These are phyloP conservation scores for Pseudopyricularia javanii DNA, from an alignment of 2,329 filamentous ascomycete genomes.

Conservation along the genomic window DNA sequence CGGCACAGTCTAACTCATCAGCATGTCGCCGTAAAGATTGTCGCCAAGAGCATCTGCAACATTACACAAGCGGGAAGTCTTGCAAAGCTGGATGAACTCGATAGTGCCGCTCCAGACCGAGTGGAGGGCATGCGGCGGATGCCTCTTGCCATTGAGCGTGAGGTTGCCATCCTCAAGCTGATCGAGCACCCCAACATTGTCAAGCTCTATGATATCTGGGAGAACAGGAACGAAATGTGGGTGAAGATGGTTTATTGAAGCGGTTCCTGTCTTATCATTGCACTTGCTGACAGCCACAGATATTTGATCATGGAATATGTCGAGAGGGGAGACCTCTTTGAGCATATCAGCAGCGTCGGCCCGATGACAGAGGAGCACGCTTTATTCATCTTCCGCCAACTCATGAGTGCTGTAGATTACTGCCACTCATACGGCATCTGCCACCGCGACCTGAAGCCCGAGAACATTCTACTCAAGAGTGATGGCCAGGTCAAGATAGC, in stretches of 20 bases:
- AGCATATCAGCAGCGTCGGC: slow-evolving; percentile 66
- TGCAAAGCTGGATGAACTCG: slow-evolving; percentile 66
- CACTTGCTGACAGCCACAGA: slow-evolving; percentile 28
- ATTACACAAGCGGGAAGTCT: slow-evolving; percentile 78
- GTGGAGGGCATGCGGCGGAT: slow-evolving; percentile 56
- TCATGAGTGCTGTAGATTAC: slow-evolving; percentile 83
- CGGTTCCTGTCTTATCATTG: slow-evolving; percentile 4
- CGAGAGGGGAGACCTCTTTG: slow-evolving; percentile 67
- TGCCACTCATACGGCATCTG: slow-evolving; percentile 92
- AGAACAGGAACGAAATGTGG: slow-evolving; percentile 89
- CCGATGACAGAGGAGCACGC: slow-evolving; percentile 69
- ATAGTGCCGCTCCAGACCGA: slow-evolving; percentile 41
- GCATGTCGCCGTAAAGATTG: slow-evolving; percentile 87
- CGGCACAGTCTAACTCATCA: slow-evolving; percentile 69
- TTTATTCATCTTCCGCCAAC: slow-evolving; percentile 80
- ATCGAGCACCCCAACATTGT: slow-evolving; percentile 93
- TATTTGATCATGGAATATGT: slow-evolving; percentile 94
- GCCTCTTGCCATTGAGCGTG: slow-evolving; percentile 81
- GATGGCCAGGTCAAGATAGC: slow-evolving; percentile 78
- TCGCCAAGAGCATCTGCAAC: slow-evolving; percentile 70
- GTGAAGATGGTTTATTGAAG: slow-evolving; percentile 15
- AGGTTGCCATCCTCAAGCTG: slow-evolving; percentile 94
- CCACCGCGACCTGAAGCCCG: slow-evolving; percentile 90
- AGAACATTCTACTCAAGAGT: slow-evolving; percentile 81
- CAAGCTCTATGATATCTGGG: slow-evolving; percentile 92